Conservation (phyloP, 179 eudicot species). For the Beta lomatogona region DNA sequence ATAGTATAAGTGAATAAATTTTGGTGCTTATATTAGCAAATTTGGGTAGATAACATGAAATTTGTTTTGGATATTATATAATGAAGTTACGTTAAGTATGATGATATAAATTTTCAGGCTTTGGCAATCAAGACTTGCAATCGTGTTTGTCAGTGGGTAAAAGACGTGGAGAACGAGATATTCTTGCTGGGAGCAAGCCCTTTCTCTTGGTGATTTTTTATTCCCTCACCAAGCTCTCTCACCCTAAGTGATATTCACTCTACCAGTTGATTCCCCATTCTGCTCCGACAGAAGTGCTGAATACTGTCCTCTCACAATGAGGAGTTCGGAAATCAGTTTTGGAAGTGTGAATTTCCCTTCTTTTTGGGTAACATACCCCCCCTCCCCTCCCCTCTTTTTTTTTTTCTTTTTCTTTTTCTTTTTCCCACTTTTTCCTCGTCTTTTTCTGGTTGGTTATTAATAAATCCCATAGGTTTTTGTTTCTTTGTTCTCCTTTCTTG, state of each 20-base stretch:
- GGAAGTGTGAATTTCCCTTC: background rate
- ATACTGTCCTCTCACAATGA: no score
- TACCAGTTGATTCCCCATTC: no score
- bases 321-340: no score
- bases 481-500: background rate
- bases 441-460: background rate
- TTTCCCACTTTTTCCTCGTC: background rate
- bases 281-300: background rate
- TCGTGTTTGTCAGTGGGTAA: constrained; percentile 93
- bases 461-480: constrained; percentile 11
- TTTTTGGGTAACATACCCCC: constrained; percentile 10
- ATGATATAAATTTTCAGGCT: constrained; percentile 56
- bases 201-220: constrained; percentile 72
- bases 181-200: constrained; percentile 97
- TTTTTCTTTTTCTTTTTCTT: no score
- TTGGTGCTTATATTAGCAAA: background rate
- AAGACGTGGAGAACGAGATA: constrained; percentile 87
- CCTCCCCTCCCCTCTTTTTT: background rate
- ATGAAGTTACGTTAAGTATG: background rate
- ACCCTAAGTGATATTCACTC: background rate
- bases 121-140: constrained; percentile 90
- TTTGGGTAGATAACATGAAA: background rate
- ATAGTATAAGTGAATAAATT: no score
- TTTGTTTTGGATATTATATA: background rate
- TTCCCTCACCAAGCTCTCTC: constrained; percentile 8